Evolutionary conservation across 345 rosid genomes (phyloP).

Genomic region (Corymbia maculata): DNA sequence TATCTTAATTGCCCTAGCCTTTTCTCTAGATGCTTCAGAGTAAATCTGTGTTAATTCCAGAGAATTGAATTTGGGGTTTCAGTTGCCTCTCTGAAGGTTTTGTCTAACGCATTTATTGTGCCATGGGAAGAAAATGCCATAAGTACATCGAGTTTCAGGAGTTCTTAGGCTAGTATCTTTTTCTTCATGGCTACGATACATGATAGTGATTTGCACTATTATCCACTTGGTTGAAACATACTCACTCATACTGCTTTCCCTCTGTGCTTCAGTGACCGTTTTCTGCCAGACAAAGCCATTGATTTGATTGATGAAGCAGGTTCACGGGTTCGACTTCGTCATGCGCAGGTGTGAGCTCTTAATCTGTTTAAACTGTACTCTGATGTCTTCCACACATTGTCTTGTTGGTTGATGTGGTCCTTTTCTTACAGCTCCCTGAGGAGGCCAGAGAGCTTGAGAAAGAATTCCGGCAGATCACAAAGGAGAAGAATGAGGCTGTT

Average conservation of each 20-base stretch:
- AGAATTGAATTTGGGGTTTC: neutral
- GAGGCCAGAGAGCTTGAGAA: constrained; percentile 96
- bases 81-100: neutral
- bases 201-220: neutral
- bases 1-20: neutral
- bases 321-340: constrained; percentile 94
- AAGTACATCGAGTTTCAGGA: neutral
- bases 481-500: constrained; percentile 96
- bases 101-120: neutral
- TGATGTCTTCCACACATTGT: neutral
- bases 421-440: constrained; percentile 69
- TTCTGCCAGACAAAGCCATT: constrained; percentile 97
- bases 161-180: neutral
- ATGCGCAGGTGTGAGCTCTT: constrained; percentile 58
- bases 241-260: neutral
- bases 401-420: neutral
- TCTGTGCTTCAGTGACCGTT: constrained; percentile 63
- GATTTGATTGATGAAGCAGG: constrained; percentile 99
- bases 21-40: neutral
- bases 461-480: constrained; percentile 85
- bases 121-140: neutral
- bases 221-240: neutral
- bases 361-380: neutral
- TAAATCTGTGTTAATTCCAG: neutral
- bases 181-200: neutral